Evolutionary conservation across 164 flowering plant species (phyloP).

Genomic region (Umbilicus rupestris): DNA sequence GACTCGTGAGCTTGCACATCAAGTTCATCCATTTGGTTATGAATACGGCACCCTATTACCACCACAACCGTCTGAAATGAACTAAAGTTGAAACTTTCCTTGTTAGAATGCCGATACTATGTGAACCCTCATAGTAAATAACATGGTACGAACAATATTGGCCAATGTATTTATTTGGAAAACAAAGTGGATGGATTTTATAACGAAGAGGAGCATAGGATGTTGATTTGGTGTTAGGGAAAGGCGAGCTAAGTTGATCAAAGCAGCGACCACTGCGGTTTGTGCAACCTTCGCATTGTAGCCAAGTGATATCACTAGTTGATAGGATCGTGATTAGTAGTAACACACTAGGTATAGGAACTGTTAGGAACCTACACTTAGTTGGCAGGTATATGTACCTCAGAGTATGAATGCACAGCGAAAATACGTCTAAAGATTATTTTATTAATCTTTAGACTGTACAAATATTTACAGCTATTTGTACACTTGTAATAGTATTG

Average conservation of each 20-base stretch:
- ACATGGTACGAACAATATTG: background rate
- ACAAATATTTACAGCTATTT: no score
- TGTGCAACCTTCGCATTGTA: background rate
- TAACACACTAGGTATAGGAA: no score
- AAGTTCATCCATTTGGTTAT: background rate
- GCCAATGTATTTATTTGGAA: background rate
- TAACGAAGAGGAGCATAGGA: background rate
- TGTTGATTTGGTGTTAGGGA: background rate
- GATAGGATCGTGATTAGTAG: no score
- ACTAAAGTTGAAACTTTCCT: no score
- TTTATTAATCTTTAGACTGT: no score
- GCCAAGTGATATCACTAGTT: background rate
- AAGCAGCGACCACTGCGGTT: background rate
- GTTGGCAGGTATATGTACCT: no score
- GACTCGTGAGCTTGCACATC: background rate
- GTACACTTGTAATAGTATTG: no score
- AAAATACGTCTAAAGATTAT: no score
- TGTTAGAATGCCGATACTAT: no score
- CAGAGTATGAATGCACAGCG: no score
- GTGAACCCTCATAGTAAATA: background rate
- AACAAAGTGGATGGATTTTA: background rate
- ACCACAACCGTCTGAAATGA: no score
- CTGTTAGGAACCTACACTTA: no score
- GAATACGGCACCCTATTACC: background rate
- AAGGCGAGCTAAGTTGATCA: background rate